Conservation (phyloP, 2,329 filamentous ascomycete species). For the Sporothrix curviconia region DNA sequence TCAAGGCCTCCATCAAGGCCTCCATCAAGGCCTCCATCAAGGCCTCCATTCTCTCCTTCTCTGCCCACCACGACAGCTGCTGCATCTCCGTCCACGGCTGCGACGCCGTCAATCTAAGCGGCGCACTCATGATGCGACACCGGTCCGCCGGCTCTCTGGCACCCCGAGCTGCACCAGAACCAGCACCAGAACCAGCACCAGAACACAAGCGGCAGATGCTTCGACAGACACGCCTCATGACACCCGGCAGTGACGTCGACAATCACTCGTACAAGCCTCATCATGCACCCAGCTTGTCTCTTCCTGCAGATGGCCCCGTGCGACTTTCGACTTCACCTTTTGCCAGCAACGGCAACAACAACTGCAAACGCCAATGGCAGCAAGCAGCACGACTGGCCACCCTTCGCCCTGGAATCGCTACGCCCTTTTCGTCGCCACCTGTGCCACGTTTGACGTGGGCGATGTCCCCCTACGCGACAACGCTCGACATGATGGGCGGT, state of each 20-base stretch:
- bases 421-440: slow-evolving; percentile 7
- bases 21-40: background rate
- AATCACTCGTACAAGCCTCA: slow-evolving; percentile 28
- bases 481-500: background rate
- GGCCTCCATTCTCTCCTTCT: background rate
- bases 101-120: background rate
- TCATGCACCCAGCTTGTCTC: too few species aligned
- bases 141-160: slow-evolving; percentile 16
- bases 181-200: background rate
- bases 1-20: background rate
- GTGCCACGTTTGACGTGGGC: background rate
- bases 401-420: slow-evolving; percentile 2
- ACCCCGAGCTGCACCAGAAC: slow-evolving; percentile 26
- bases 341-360: background rate
- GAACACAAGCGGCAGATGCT: slow-evolving; percentile 3
- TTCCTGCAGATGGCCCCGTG: slow-evolving; percentile 23
- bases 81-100: background rate
- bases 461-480: background rate
- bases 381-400: background rate
- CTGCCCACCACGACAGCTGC: background rate
- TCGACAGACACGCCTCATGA: slow-evolving; percentile 36
- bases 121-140: slow-evolving; percentile 6
- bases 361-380: background rate
- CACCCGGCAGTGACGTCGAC: slow-evolving; percentile 49
- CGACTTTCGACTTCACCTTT: slow-evolving; percentile 24